Base-by-base conservation (phyloP, 345 rosid genomes). In the Anastatica hierochuntica region DNA sequence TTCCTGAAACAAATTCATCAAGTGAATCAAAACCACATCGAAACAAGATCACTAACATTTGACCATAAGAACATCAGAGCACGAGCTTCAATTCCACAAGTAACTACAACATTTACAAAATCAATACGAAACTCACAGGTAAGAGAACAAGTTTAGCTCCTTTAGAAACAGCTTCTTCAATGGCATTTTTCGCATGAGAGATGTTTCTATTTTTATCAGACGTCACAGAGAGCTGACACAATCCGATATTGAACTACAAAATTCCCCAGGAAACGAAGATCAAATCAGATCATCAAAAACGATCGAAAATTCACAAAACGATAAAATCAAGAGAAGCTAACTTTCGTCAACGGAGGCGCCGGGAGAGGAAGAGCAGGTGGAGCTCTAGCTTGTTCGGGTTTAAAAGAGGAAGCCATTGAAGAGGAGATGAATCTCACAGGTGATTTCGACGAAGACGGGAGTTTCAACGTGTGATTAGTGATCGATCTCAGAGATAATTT, bases 301-400 rank as follows among this genome's bases (percentile, higher is more conserved):
- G 31, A 41, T 35, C 12, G 1, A n/a, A 36, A 14, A 12, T n/a
- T 2, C 30, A 10, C 16, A 1, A 23, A 3, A 41, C 38, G 0
- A 9, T 7, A 13, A 8, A 10, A 1, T 19, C 10, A 3, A 18
- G 4, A 29, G 10, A 35, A 53, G 15, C 47, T 11, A 53, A 50
- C 98, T 85, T 84, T 83, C 61, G 86, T 56, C 67, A 84, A 30
- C 10, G 86, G 82, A 52, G 95, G 88, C 18, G 77, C 23, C 4
- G 96, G 95, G 58, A 78, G 63, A 23, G 96, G 82, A 15, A 92
- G 70, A 9, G 90, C 90, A 10, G 88, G 77, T 3, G 96, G 96
- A 33, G 61, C 68, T 72, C 98, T 71, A 19, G 98, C 83, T 58
- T 79, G 73, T 56, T 84, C 96, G 4, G 94, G 80, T 38, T 75